These are phyloP conservation scores for Cladorrhinum samala DNA, from an alignment of 495 filamentous ascomycete species.

Conservation along the genomic window DNA sequence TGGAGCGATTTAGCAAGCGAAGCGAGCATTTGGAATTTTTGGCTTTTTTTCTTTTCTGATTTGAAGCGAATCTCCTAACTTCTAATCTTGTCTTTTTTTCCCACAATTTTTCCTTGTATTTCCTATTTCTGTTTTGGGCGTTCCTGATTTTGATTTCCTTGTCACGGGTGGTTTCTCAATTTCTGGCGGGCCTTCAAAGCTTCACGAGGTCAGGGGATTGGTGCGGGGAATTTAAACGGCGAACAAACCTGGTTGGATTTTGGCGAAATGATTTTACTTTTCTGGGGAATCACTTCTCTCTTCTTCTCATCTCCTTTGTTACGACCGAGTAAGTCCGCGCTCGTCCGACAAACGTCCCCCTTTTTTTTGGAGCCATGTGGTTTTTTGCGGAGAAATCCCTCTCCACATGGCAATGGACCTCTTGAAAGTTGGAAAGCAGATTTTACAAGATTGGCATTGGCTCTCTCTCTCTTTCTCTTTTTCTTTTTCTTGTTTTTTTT, in stretches of 20 bases:
- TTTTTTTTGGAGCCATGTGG: constrained; percentile 1
- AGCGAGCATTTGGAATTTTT: background rate
- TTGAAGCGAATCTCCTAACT: background rate
- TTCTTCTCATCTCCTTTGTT: no score
- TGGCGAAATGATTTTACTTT: constrained; percentile 10
- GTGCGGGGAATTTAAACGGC: constrained; percentile 18
- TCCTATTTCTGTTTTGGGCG: constrained; percentile 11
- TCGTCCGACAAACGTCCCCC: background rate
- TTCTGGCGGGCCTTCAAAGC: no score
- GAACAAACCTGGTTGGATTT: constrained; percentile 13
- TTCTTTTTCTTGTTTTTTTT: background rate
- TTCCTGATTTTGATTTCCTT: constrained; percentile 7
- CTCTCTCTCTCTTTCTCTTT: background rate
- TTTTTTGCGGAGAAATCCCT: constrained; percentile 19
- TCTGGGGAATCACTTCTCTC: background rate
- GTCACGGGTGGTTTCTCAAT: constrained; percentile 21
- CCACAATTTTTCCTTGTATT: constrained; percentile 1
- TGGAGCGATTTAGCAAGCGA: background rate
- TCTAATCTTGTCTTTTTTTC: background rate
- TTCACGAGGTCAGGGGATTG: constrained; percentile 16
- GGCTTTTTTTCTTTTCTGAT: background rate
- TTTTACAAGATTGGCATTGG: constrained; percentile 8
- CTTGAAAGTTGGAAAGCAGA: no score
- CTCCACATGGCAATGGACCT: no score
- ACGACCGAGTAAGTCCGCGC: background rate